Evolutionary conservation across 2,329 filamentous ascomycete species (phyloP).

Genomic region (Alternaria hordeiaustralica): DNA sequence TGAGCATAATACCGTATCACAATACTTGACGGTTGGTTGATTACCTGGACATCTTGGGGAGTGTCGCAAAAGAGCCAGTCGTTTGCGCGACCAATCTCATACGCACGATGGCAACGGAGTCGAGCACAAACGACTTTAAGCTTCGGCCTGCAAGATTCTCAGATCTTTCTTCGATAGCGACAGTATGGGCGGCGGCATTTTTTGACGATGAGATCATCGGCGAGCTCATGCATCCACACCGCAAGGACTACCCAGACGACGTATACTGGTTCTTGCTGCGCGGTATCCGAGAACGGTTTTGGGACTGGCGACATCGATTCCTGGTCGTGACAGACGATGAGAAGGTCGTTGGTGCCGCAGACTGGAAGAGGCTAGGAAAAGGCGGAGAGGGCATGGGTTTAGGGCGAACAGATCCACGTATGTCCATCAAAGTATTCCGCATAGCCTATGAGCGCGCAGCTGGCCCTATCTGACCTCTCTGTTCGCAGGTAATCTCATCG

Average conservation of each 20-base stretch:
- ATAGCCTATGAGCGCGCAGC: not conserved
- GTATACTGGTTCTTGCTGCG: conserved; percentile 39
- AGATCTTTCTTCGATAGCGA: conserved; percentile 31
- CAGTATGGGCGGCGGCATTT: conserved; percentile 35
- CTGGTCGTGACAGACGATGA: conserved; percentile 22
- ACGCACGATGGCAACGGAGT: not conserved
- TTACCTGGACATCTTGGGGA: no score
- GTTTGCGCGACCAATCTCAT: no score
- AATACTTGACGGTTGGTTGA: not conserved
- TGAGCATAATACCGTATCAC: not conserved
- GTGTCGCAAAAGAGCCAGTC: not conserved
- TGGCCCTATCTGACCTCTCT: not conserved
- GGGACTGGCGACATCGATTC: conserved; percentile 40
- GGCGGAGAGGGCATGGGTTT: conserved; percentile 26
- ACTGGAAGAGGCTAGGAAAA: conserved; percentile 37
- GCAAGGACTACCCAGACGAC: conserved; percentile 34
- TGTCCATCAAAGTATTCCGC: conserved; percentile 1
- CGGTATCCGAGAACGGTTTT: conserved; percentile 34
- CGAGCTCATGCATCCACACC: conserved; percentile 40
- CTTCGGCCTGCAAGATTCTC: conserved; percentile 21
- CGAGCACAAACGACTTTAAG: not conserved
- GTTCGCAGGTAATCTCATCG: conserved; percentile 28
- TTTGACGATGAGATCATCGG: conserved; percentile 44
- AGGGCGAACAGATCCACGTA: conserved; percentile 27
- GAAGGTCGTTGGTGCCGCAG: conserved; percentile 32